Percentiles rank a stretch among this genome's conserved stretches.
These are phyloP conservation scores for Fusarium chuoi DNA, from an alignment of 2,329 filamentous ascomycete species.

Conservation along the genomic window DNA sequence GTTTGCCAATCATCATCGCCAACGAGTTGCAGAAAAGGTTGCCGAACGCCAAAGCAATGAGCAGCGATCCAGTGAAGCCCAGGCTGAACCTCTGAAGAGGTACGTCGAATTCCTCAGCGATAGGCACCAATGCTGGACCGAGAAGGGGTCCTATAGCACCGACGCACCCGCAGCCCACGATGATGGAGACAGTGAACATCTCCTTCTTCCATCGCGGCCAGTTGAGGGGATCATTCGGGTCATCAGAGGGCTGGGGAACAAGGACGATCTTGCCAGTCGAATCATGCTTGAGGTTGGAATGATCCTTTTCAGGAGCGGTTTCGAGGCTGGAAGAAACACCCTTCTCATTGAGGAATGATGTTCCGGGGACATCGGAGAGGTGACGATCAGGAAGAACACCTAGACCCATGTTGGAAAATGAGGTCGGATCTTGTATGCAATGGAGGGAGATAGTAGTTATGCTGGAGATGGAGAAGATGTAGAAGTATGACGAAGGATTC, in stretches of 20 bases:
- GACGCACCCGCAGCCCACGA: neutral
- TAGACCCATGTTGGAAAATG: neutral
- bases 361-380: neutral
- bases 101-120: neutral
- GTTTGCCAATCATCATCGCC: conserved; percentile 6
- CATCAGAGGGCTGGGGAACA: neutral
- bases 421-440: neutral
- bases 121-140: neutral
- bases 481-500: accelerated
- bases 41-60: neutral
- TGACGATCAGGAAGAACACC: neutral
- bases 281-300: neutral
- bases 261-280: conserved; percentile 3
- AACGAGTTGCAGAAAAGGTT: neutral
- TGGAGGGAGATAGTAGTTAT: no score
- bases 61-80: neutral
- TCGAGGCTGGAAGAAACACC: neutral
- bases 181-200: neutral
- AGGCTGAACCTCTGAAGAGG: neutral
- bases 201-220: conserved; percentile 4
- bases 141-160: conserved; percentile 3
- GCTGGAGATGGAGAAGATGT: no score
- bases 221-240: neutral
- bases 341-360: neutral
- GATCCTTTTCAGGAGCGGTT: accelerated